Evolutionary conservation across 1,139 yeast species (phyloP).

Genomic region (Lipomyces yarrowii): DNA sequence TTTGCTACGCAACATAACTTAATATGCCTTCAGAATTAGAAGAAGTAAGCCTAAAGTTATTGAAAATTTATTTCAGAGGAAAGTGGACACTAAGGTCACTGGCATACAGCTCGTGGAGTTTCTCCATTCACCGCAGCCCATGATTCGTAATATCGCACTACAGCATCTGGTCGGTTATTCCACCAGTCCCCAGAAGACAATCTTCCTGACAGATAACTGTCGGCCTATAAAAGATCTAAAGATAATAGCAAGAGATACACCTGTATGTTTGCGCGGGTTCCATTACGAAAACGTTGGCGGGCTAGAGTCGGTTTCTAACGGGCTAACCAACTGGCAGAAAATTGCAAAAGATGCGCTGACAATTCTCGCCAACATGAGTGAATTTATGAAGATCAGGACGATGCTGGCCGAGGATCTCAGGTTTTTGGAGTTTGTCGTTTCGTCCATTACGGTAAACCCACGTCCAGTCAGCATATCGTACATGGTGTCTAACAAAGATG

Average conservation of each 20-base stretch:
- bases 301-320: not conserved
- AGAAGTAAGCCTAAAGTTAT: conserved; percentile 16
- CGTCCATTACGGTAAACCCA: conserved; percentile 26
- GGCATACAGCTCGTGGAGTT: conserved; percentile 62
- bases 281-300: too few species aligned
- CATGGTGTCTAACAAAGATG: not conserved
- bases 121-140: conserved; percentile 80
- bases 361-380: conserved; percentile 80
- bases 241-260: conserved; percentile 53
- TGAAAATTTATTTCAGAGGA: not conserved
- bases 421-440: conserved; percentile 52
- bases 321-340: conserved; percentile 35
- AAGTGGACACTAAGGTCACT: not conserved
- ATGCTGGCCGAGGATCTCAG: conserved; percentile 65
- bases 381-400: conserved; percentile 59
- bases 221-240: conserved; percentile 78
- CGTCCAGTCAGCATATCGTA: conserved; percentile 35
- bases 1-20: not conserved
- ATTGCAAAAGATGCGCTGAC: conserved; percentile 62
- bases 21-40: conserved; percentile 30
- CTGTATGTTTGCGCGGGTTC: conserved; percentile 36
- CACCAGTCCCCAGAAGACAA: conserved; percentile 60
- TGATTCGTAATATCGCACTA: conserved; percentile 81
- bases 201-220: conserved; percentile 71
- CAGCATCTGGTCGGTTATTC: conserved; percentile 77